Evolutionary conservation across 495 filamentous ascomycete species (phyloP), one percentile per base, ranked within the genome.

Genomic region (Venustampulla echinocandica): DNA sequence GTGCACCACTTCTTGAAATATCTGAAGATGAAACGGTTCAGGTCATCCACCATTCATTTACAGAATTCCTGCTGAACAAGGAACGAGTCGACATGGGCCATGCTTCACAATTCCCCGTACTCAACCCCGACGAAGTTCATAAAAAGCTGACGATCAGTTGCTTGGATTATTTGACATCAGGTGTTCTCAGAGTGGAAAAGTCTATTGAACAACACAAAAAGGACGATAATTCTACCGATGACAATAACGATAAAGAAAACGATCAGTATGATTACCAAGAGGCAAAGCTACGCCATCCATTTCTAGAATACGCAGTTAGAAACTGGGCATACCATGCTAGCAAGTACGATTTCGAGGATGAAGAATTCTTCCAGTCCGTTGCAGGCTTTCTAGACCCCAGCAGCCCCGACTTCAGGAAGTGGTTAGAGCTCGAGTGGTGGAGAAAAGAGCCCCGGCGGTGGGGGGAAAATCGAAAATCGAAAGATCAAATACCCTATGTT

Each of bases 31-130:
- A 76, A 44, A 73, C 69, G 0, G 61, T 76, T 13, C 64, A 52
- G 15, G 63, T 76, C 10, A 61, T 75, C 23, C 74, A 78, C 42
- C 74, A 75, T 48, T 74, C 71, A 18, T 64, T 76, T 17, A 73
- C 71, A 1, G 74, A 76, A 49, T 76, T 68, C 51, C 59, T 75
- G 18, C 19, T 45, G 27, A 21, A 54, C 27, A 14, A 5, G 2
- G 30, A 37, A 3, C 33, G 50, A 19, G 20, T 4, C 18, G 15
- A 6, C 1, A 36, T 9, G 3, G n/a, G 22, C 11, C 20, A 22
- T 4, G 30, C 20, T 50, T 24, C 42, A 22, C 42, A 30, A 35
- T 52, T 47, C 32, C 49, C 49, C 2, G 22, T 40, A n/a, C 43
- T 52, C 28, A 34, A 40, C 17, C 23, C 42, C 0, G n/a, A n/a